Conservation (phyloP, 148 eudicot species). For the Camellia granthamiana region DNA sequence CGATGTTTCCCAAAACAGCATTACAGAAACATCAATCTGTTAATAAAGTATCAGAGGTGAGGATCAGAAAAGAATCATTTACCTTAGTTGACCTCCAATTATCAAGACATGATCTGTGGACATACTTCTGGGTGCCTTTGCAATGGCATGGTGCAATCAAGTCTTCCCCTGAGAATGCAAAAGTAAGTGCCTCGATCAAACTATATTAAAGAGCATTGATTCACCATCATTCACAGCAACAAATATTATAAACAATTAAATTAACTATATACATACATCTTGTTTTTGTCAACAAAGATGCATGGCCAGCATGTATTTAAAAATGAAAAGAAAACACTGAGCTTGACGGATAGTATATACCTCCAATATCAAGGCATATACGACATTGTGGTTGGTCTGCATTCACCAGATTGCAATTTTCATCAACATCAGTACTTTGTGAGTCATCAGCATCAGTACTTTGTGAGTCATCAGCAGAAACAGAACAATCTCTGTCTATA, state of each 20-base stretch:
- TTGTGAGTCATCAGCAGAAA: conserved; percentile 28
- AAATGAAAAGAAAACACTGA: conserved; percentile 9
- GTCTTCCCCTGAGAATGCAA: conserved; percentile 65
- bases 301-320: background rate
- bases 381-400: conserved; percentile 84
- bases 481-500: conserved; percentile 42
- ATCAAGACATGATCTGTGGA: conserved; percentile 96
- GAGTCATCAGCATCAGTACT: no score
- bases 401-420: conserved; percentile 53
- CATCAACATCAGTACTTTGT: conserved; percentile 40
- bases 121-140: conserved; percentile 98
- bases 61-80: conserved; percentile 14
- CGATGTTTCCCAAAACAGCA: background rate
- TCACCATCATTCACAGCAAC: background rate
- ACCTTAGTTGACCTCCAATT: conserved; percentile 99
- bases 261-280: background rate
- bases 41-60: background rate
- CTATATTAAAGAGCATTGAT: background rate
- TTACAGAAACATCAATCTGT: background rate
- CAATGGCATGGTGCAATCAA: conserved; percentile 94
- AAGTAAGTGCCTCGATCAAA: background rate
- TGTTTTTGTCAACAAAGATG: conserved; percentile 1
- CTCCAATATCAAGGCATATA: conserved; percentile 88
- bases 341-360: conserved; percentile 26
- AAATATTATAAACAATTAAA: background rate